A percentile compares a stretch with the other conserved stretches of the same genome.
These are phyloP conservation scores for Xylariaceae sp. DNA, from an alignment of 2,329 filamentous ascomycete species.

Conservation along the genomic window DNA sequence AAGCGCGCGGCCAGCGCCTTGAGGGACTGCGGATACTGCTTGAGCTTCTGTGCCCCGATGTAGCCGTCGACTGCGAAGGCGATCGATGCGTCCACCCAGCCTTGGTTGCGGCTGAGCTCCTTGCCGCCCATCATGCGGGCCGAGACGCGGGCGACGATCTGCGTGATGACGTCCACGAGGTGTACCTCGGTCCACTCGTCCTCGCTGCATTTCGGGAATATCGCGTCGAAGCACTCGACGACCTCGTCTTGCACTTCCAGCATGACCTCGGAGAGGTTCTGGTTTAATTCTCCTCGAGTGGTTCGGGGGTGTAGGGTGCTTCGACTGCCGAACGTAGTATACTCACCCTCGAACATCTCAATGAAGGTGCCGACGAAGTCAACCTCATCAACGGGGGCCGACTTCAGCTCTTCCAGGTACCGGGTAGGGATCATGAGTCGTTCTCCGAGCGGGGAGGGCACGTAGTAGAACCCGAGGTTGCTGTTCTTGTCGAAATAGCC, in stretches of 20 bases:
- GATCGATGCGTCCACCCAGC: slow-evolving; percentile 28
- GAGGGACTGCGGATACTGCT: not conserved
- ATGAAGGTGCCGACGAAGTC: slow-evolving; percentile 3
- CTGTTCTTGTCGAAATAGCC: slow-evolving; percentile 6
- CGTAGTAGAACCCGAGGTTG: slow-evolving; percentile 17
- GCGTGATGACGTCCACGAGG: not conserved
- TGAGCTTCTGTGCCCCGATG: slow-evolving; percentile 25
- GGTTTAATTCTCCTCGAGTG: not conserved
- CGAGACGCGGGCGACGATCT: slow-evolving; percentile 2
- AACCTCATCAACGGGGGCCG: not conserved
- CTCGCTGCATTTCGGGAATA: slow-evolving; percentile 1
- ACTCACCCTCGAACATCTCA: slow-evolving; percentile 3
- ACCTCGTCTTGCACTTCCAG: slow-evolving; percentile 4
- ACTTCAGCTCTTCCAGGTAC: slow-evolving; percentile 4
- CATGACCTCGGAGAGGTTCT: not conserved
- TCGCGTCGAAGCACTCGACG: not conserved
- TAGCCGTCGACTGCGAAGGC: slow-evolving; percentile 28
- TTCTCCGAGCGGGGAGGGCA: slow-evolving; percentile 25
- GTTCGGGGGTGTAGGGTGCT: not conserved
- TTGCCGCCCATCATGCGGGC: slow-evolving; percentile 15
- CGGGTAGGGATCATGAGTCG: slow-evolving; percentile 15
- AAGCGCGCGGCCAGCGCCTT: slow-evolving; percentile 23
- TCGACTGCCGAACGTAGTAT: slow-evolving; percentile 1
- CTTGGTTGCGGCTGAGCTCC: slow-evolving; percentile 22
- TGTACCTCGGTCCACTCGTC: not conserved